Percentiles rank a stretch among this genome's conserved stretches.
These are phyloP conservation scores for Penicillium decumbens DNA, from an alignment of 2,329 filamentous ascomycete genomes.

Conservation along the genomic window DNA sequence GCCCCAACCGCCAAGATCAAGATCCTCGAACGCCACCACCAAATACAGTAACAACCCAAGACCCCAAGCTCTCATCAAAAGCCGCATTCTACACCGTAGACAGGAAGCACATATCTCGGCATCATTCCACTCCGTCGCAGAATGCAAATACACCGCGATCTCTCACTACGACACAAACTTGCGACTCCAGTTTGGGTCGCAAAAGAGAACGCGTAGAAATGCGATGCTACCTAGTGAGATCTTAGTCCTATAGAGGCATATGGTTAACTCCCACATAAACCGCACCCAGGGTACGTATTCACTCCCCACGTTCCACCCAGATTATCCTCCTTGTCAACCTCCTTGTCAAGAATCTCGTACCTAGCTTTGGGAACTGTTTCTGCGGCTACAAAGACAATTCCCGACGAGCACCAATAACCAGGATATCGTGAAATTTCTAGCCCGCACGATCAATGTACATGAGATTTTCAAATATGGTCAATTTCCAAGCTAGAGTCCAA, in stretches of 20 bases:
- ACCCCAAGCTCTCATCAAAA: conserved; percentile 13
- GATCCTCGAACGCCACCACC: too few species aligned
- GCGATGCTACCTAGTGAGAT: conserved; percentile 28
- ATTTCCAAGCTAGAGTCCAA: neutral
- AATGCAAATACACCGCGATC: conserved; percentile 31
- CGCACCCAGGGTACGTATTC: conserved; percentile 38
- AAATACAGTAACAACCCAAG: conserved; percentile 25
- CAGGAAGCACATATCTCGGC: conserved; percentile 21
- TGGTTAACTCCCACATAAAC: conserved; percentile 28
- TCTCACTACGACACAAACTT: conserved; percentile 35
- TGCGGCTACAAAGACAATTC: conserved; percentile 46
- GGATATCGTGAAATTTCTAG: conserved; percentile 33
- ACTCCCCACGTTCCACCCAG: conserved; percentile 36
- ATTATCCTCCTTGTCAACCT: conserved; percentile 20
- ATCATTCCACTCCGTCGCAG: too few species aligned
- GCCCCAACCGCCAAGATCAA: too few species aligned
- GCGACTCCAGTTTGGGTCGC: conserved; percentile 40
- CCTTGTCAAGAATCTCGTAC: conserved; percentile 46
- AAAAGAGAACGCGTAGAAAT: conserved; percentile 45
- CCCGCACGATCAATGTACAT: too few species aligned
- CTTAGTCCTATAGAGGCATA: neutral
- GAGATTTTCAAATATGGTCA: neutral
- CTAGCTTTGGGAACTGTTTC: conserved; percentile 36
- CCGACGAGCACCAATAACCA: conserved; percentile 50
- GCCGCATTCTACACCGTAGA: conserved; percentile 17